phyloP scores from a whole-genome alignment of 73 alveolate species.

The Stentor coeruleus region DNA sequence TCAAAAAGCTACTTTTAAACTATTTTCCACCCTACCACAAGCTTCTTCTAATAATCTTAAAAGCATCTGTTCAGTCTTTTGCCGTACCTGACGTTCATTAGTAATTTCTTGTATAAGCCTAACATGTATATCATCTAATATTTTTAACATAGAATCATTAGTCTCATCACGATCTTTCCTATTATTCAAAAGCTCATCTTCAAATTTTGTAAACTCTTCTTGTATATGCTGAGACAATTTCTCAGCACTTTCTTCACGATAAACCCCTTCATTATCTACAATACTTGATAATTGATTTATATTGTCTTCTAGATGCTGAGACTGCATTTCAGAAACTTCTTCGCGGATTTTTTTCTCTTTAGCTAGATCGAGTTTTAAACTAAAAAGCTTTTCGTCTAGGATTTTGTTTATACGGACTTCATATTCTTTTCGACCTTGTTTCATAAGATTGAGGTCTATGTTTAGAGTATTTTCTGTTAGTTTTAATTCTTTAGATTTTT shows the following conservation, averaged over 20 bases:
- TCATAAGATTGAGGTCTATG: conserved; percentile 48
- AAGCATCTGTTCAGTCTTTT: conserved; percentile 51
- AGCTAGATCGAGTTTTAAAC: conserved; percentile 31
- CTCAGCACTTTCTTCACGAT: conserved; percentile 16
- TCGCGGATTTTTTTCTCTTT: conserved; percentile 58
- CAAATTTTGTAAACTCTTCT: conserved; percentile 15
- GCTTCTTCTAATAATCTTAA: conserved; percentile 56
- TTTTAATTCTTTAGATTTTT: conserved; percentile 52
- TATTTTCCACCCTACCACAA: conserved; percentile 38
- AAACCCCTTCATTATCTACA: not conserved
- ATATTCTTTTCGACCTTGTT: conserved; percentile 47
- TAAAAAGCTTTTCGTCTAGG: conserved; percentile 49
- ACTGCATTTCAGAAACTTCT: conserved; percentile 52
- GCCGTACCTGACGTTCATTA: conserved; percentile 51
- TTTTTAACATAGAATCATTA: not conserved
- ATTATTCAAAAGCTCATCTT: conserved; percentile 1
- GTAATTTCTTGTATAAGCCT: conserved; percentile 45
- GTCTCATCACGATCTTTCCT: conserved; percentile 13
- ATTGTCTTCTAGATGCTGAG: conserved; percentile 30
- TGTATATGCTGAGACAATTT: not conserved
- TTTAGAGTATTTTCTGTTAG: conserved; percentile 41
- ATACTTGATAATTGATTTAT: not conserved
- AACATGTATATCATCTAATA: conserved; percentile 27
- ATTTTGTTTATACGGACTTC: conserved; percentile 44
- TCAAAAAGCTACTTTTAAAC: too few relatives aligned